Evolutionary conservation across 768 basidiomycete genomes (phyloP), one percentile per base, ranked within the genome.

Genomic region (Pisolithus microcarpus): DNA sequence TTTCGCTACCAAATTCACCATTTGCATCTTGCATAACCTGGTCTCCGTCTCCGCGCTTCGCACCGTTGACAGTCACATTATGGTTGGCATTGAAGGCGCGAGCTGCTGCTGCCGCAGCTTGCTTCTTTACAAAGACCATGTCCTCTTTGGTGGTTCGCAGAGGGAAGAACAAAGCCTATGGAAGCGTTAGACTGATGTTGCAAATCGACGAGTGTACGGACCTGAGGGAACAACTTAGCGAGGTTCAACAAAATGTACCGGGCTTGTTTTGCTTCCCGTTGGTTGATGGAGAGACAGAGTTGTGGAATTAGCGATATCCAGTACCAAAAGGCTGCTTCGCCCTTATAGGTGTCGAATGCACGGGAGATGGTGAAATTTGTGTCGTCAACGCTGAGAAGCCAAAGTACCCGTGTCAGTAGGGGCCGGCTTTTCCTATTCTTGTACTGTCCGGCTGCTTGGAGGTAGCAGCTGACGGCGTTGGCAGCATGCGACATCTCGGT

Each of bases 281-380:
- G 86, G 2, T 87, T 87, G 38, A 99, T 76, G 1, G 95, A 94
- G 49, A 87, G 66, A 56, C 92, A 84, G 8, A 99, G 78, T 61
- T 99, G 95, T 4, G 96, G 96, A 42, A 96, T 92, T 51, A 97
- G 73, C 1, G 95, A 89, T 58, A 99, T 94, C 96, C 96, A 99
- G 67, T 91, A 97, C 96, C 96, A 99, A 56, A 87, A 88, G 11
- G 92, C 92, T 3, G 90, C 82, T 61, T 98, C 95, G 53, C 95
- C 95, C 65, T 94, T 95, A 70, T 96, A 96, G 21, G 84, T 86
- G 63, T 97, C 93, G 59, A 96, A 96, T 0, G 87, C 85, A 40
- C 84, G 78, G 21, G 86, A 84, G 50, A 89, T 82, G 2, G 81
- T 80, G 52, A 83, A 75, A 21, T 73, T 69, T 15, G 67, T 72